Evolutionary conservation across 139 green algal genomes (phyloP).

Genomic region (Coelastrella sp.): DNA sequence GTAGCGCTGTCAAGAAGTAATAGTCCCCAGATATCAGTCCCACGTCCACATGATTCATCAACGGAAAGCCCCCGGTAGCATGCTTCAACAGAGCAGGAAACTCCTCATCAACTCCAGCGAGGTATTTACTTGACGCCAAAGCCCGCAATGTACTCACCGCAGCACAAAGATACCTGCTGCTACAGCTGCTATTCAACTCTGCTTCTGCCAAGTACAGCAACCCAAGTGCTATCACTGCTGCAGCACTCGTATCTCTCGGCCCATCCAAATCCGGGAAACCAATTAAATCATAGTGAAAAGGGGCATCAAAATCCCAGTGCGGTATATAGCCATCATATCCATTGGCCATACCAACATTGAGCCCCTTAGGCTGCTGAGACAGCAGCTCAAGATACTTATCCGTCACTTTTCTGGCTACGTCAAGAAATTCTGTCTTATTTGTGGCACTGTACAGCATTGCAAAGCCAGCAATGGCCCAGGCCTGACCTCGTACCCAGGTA

Average conservation of each 20-base stretch:
- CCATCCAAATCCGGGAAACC: constrained; percentile 16
- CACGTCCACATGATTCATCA: background rate
- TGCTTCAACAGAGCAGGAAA: constrained; percentile 21
- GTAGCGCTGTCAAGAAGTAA: constrained; percentile 27
- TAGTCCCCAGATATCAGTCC: constrained; percentile 39
- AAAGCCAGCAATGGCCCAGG: constrained; percentile 39
- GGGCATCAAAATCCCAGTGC: constrained; percentile 30
- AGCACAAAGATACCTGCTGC: constrained; percentile 13
- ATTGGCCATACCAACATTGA: background rate
- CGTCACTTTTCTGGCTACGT: background rate
- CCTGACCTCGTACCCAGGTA: constrained; percentile 34
- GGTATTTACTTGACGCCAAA: constrained; percentile 34
- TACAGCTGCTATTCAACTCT: background rate
- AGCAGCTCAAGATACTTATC: constrained; percentile 24
- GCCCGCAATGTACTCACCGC: constrained; percentile 15
- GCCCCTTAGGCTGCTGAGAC: background rate
- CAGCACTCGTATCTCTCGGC: constrained; percentile 21
- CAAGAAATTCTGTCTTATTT: background rate
- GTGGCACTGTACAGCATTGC: constrained; percentile 21
- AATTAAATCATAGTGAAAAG: background rate
- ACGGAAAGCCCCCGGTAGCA: constrained; percentile 16
- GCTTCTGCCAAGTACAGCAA: constrained; percentile 33
- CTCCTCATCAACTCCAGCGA: background rate
- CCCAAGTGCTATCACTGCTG: constrained; percentile 21
- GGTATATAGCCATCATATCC: constrained; percentile 12